Evolutionary conservation across 495 filamentous ascomycete genomes (phyloP).

Genomic region (Gamarada debralockiae): DNA sequence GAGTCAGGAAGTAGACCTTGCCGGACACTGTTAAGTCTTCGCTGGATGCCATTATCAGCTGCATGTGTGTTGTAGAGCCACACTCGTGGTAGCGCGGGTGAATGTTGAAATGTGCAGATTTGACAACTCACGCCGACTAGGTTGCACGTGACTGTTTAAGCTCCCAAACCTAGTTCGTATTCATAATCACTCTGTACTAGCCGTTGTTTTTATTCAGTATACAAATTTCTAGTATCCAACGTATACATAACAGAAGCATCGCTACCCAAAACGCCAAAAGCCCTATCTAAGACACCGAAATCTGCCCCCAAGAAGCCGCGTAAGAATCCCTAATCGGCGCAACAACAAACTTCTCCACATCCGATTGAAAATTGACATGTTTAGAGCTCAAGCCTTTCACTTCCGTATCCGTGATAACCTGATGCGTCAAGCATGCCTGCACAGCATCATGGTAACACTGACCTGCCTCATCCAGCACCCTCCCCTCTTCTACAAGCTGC

Average conservation of each 20-base stretch:
- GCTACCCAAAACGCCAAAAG: background rate
- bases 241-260: background rate
- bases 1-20: slow-evolving; percentile 2
- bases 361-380: background rate
- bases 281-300: background rate
- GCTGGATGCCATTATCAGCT: background rate
- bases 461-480: slow-evolving; percentile 1
- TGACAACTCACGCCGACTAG: background rate
- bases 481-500: background rate
- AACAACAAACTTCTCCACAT: slow-evolving; percentile 2
- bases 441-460: slow-evolving; percentile 4
- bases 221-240: background rate
- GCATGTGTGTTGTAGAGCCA: background rate
- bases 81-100: background rate
- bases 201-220: background rate
- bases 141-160: background rate
- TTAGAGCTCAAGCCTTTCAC: background rate
- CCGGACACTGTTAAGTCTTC: background rate
- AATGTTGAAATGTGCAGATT: background rate
- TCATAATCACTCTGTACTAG: background rate
- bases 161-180: background rate
- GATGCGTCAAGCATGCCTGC: background rate
- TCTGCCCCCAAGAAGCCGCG: background rate
- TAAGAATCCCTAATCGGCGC: slow-evolving; percentile 1
- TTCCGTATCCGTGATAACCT: background rate